These are phyloP conservation scores for Tardiomyces blankii DNA, from an alignment of 1,139 yeast species.

Conservation along the genomic window DNA sequence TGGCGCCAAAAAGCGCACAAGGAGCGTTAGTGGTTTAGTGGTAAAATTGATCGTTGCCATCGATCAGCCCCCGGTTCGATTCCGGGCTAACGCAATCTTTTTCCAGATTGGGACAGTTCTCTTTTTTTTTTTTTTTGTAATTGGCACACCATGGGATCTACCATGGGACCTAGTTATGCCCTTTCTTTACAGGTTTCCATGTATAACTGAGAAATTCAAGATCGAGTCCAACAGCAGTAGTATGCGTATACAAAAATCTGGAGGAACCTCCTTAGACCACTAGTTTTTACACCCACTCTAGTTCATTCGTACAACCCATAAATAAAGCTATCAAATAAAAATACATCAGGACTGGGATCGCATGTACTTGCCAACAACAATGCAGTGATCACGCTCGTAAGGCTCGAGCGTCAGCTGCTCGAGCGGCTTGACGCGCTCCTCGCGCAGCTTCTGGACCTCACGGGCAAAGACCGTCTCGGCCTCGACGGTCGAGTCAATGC, in stretches of 20 bases:
- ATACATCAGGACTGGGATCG: conserved; percentile 52
- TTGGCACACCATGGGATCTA: too few relatives aligned
- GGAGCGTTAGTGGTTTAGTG: neutral
- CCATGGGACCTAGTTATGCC: too few relatives aligned
- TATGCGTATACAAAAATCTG: too few relatives aligned
- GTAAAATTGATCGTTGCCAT: neutral
- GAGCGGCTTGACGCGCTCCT: conserved; percentile 95
- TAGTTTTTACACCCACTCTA: too few relatives aligned
- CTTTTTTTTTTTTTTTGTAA: too few relatives aligned
- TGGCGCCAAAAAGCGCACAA: too few relatives aligned
- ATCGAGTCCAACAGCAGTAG: too few relatives aligned
- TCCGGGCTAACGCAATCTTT: neutral
- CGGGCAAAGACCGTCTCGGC: conserved; percentile 99
- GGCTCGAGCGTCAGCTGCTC: conserved; percentile 99
- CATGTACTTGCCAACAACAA: conserved; percentile 92
- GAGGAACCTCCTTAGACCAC: too few relatives aligned
- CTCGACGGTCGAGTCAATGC: conserved; percentile 98
- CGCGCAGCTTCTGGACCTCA: conserved; percentile 98
- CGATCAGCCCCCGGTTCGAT: conserved; percentile 1
- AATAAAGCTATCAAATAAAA: neutral
- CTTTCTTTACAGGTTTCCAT: too few relatives aligned
- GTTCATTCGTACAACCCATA: neutral
- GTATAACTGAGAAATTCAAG: too few relatives aligned
- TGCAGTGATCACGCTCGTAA: conserved; percentile 99
- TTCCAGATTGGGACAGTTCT: neutral